phyloP scores from a whole-genome alignment of 129 eudicot species.

The Tagetes patula region DNA sequence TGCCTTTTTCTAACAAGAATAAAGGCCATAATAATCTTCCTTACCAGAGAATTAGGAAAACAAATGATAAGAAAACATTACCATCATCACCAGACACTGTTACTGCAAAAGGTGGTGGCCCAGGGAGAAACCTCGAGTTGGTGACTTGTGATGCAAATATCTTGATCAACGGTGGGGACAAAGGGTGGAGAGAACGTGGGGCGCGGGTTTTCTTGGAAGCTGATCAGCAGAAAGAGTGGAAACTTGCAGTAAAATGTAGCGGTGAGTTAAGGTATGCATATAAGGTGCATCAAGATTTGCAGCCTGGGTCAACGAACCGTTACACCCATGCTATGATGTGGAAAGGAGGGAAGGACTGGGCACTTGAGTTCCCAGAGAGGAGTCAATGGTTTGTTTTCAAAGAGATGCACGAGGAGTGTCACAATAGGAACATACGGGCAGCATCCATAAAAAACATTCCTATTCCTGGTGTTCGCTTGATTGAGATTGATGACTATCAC shows the following conservation, averaged over 20 bases:
- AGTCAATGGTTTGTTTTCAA: conserved; percentile 81
- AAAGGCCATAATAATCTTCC: conserved; percentile 46
- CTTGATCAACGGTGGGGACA: conserved; percentile 60
- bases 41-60: conserved; percentile 62
- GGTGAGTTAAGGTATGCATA: conserved; percentile 66
- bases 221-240: conserved; percentile 81
- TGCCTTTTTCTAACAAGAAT: conserved; percentile 52
- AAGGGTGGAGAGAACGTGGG: conserved; percentile 89
- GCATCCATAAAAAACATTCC: conserved; percentile 89
- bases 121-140: conserved; percentile 56
- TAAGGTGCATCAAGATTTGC: conserved; percentile 71
- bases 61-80: conserved; percentile 55
- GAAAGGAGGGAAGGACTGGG: conserved; percentile 97
- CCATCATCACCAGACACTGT: conserved; percentile 21
- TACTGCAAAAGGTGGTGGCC: conserved; percentile 35
- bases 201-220: conserved; percentile 66
- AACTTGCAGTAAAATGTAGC: conserved; percentile 66
- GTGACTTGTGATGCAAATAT: conserved; percentile 77
- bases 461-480: conserved; percentile 77
- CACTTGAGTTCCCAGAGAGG: conserved; percentile 81
- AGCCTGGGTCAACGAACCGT: conserved; percentile 80
- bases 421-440: conserved; percentile 84
- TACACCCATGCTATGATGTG: conserved; percentile 98
- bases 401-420: conserved; percentile 93
- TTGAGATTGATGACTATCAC: conserved; percentile 48